phyloP scores from a whole-genome alignment of 805 yeast genomes.

The Metschnikowia amazonensis region DNA sequence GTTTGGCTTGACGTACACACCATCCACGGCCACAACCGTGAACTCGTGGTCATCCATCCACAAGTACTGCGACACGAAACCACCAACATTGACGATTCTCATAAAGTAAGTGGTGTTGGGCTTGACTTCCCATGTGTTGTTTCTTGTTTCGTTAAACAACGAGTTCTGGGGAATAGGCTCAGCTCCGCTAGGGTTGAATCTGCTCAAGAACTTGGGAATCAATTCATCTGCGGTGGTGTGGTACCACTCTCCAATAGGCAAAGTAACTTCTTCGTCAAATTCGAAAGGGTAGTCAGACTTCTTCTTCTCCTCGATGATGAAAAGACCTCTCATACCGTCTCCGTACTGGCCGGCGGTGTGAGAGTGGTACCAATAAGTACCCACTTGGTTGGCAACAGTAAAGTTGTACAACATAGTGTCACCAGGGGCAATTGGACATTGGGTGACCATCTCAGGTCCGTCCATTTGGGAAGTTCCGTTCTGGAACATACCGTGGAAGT shows the following conservation, averaged over 20 bases:
- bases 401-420: constrained; percentile 77
- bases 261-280: constrained; percentile 72
- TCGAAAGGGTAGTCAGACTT: constrained; percentile 58
- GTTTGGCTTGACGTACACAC: constrained; percentile 75
- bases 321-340: constrained; percentile 84
- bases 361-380: constrained; percentile 97
- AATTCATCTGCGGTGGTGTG: constrained; percentile 56
- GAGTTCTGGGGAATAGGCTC: constrained; percentile 90
- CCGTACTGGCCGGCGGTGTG: constrained; percentile 88
- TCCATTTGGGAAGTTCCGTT: constrained; percentile 75
- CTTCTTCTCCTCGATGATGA: constrained; percentile 60
- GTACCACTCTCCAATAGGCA: constrained; percentile 85
- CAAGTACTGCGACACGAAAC: constrained; percentile 85
- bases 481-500: constrained; percentile 93
- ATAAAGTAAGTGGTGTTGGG: constrained; percentile 83
- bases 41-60: constrained; percentile 85
- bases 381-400: constrained; percentile 77
- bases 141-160: constrained; percentile 77
- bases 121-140: constrained; percentile 71
- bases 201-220: constrained; percentile 54
- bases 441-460: constrained; percentile 84
- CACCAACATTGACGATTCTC: constrained; percentile 81
- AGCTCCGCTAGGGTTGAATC: constrained; percentile 94
- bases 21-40: constrained; percentile 89
- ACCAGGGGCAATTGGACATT: constrained; percentile 89